A percentile compares a stretch with the other conserved stretches of the same genome.
phyloP scores from a whole-genome alignment of 208 protist genomes.

The Leishmania gerbilli region DNA sequence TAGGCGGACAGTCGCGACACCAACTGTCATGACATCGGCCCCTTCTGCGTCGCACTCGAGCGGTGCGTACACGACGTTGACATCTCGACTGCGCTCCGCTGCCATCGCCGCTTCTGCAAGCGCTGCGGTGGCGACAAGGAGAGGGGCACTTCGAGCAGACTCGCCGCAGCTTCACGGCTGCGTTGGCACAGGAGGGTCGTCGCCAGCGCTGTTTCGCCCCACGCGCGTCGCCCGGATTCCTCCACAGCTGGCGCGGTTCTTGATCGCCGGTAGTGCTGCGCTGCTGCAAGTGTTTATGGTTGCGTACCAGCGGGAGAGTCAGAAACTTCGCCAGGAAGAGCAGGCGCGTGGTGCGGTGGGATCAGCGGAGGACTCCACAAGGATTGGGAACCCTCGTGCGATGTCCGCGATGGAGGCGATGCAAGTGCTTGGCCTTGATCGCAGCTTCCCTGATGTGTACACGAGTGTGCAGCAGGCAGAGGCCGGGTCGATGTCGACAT shows the following conservation, averaged over 20 bases:
- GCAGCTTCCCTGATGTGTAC: conserved; percentile 25
- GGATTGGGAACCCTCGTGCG: conserved; percentile 6
- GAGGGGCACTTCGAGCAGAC: background rate
- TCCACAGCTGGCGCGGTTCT: conserved; percentile 48
- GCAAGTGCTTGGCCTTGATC: conserved; percentile 70
- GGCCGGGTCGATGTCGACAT: background rate
- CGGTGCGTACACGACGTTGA: background rate
- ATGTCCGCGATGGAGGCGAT: conserved; percentile 73
- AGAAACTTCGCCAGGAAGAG: conserved; percentile 37
- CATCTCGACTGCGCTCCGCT: conserved; percentile 9
- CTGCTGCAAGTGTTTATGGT: conserved; percentile 55
- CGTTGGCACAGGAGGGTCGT: conserved; percentile 16
- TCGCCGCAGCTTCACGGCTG: background rate
- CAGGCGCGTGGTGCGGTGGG: background rate
- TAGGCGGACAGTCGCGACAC: background rate
- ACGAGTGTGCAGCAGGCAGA: conserved; percentile 15
- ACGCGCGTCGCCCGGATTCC: conserved; percentile 52
- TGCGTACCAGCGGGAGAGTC: conserved; percentile 55
- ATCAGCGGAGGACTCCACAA: background rate
- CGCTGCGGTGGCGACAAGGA: background rate
- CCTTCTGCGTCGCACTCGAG: background rate
- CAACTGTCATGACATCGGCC: background rate
- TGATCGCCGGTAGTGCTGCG: conserved; percentile 40
- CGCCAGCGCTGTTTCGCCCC: conserved; percentile 33
- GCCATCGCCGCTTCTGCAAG: background rate